Evolutionary conservation across 345 rosid species (phyloP).

Genomic region (Eucalyptus grandis): DNA sequence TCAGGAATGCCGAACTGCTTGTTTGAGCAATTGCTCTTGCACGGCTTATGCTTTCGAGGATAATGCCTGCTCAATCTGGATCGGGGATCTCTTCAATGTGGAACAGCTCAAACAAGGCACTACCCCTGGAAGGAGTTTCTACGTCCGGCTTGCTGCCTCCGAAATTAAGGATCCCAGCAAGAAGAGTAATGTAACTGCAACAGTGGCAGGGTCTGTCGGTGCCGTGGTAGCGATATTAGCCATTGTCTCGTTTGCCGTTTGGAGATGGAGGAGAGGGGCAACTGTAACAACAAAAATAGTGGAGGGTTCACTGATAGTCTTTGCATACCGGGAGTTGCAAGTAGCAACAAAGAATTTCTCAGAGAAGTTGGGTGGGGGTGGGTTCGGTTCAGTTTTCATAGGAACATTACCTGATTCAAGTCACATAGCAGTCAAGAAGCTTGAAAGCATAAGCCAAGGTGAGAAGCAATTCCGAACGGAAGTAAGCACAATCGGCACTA

Average conservation of each 20-base stretch:
- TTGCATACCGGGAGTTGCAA: constrained; percentile 51
- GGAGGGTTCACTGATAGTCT: constrained; percentile 52
- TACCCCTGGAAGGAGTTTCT: no score
- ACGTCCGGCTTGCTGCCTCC: no score
- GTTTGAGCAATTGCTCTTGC: no score
- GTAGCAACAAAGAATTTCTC: constrained; percentile 67
- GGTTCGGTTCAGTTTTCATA: constrained; percentile 88
- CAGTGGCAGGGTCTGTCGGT: no score
- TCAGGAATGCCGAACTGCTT: no score
- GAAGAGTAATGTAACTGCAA: no score
- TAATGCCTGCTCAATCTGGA: no score
- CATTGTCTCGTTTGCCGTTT: constrained; percentile 5
- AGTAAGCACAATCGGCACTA: constrained; percentile 20
- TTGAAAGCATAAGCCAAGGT: constrained; percentile 66
- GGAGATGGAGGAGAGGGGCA: constrained; percentile 7
- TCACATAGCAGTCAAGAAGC: constrained; percentile 71
- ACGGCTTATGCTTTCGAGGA: no score
- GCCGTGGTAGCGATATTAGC: constrained; percentile 9
- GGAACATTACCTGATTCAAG: constrained; percentile 54
- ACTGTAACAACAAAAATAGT: constrained; percentile 5
- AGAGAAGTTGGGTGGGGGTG: constrained; percentile 70
- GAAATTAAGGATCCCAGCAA: no score
- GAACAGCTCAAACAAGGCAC: no score
- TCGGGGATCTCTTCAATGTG: no score
- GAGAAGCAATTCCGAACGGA: no score